A percentile compares a stretch with the other conserved stretches of the same genome.
Evolutionary conservation across 805 yeast genomes (phyloP).

Genomic region (Candida oleophila): DNA sequence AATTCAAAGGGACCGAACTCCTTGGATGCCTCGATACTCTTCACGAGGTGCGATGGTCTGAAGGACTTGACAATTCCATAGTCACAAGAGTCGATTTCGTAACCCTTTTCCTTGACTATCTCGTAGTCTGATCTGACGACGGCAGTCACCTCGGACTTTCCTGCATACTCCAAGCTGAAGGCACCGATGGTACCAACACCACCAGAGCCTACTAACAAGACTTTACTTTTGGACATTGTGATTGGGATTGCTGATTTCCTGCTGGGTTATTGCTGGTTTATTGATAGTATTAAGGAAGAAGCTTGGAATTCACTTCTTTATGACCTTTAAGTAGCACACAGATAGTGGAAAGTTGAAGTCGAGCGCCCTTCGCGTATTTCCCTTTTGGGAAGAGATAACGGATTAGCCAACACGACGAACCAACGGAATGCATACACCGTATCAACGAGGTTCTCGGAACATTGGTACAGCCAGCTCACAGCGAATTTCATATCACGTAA

Average conservation of each 20-base stretch:
- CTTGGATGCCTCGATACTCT: constrained; percentile 39
- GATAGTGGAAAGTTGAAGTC: too few relatives aligned
- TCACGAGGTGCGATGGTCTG: constrained; percentile 50
- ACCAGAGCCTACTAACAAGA: constrained; percentile 69
- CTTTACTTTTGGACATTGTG: constrained; percentile 14
- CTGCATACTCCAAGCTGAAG: constrained; percentile 48
- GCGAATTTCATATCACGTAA: too few relatives aligned
- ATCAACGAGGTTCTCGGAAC: too few relatives aligned
- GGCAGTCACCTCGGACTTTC: constrained; percentile 51
- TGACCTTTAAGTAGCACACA: too few relatives aligned
- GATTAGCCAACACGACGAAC: too few relatives aligned
- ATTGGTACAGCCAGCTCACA: too few relatives aligned
- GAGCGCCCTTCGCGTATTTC: too few relatives aligned
- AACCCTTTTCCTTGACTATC: constrained; percentile 51
- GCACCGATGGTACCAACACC: constrained; percentile 79
- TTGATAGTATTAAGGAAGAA: too few relatives aligned
- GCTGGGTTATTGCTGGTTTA: too few relatives aligned
- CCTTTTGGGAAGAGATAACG: too few relatives aligned
- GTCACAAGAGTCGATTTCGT: constrained; percentile 56
- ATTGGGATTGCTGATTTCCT: not conserved
- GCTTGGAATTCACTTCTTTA: too few relatives aligned
- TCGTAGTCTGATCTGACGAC: constrained; percentile 68
- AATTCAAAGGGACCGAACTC: constrained; percentile 45
- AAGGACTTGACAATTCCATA: constrained; percentile 56
- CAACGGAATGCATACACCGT: too few relatives aligned